Percentiles rank a stretch among this genome's conserved stretches.
phyloP scores from a whole-genome alignment of 768 basidiomycete genomes.

The Candolleomyces eurysporus region DNA sequence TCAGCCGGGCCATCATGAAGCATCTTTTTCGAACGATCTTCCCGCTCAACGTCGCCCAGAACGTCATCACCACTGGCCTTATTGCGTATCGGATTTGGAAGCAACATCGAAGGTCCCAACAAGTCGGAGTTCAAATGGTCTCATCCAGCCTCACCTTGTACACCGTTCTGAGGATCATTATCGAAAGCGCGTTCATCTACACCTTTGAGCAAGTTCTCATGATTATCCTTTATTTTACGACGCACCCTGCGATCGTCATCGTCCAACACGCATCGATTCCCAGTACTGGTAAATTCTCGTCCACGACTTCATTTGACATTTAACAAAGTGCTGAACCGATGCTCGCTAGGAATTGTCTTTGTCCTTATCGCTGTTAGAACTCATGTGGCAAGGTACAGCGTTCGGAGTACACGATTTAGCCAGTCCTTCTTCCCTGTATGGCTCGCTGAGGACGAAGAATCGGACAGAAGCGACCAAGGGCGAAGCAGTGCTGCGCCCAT shows the following conservation, averaged over 20 bases:
- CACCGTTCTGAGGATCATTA: slow-evolving; percentile 2
- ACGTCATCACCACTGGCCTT: slow-evolving; percentile 3
- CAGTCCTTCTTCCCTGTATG: too few species aligned
- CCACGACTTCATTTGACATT: neutral
- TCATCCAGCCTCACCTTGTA: neutral
- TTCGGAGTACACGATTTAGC: too few species aligned
- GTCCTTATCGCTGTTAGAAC: slow-evolving; percentile 4
- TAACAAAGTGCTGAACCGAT: neutral
- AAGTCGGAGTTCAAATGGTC: neutral
- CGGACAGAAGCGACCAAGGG: too few species aligned
- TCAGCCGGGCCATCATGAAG: neutral
- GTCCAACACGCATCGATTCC: neutral
- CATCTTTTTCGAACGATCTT: neutral
- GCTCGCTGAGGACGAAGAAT: too few species aligned
- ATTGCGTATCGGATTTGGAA: slow-evolving; percentile 2
- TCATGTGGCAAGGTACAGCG: neutral
- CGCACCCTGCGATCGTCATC: neutral
- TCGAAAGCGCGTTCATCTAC: slow-evolving; percentile 8
- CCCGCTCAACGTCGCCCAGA: slow-evolving; percentile 2
- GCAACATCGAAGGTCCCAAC: neutral
- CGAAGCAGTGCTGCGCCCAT: too few species aligned
- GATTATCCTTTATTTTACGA: neutral
- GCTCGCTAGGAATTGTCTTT: neutral
- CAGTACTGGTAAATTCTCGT: neutral
- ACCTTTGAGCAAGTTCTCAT: neutral